These are phyloP conservation scores for Talaromyces albobiverticillius DNA, from an alignment of 2,329 filamentous ascomycete genomes.

Conservation along the genomic window DNA sequence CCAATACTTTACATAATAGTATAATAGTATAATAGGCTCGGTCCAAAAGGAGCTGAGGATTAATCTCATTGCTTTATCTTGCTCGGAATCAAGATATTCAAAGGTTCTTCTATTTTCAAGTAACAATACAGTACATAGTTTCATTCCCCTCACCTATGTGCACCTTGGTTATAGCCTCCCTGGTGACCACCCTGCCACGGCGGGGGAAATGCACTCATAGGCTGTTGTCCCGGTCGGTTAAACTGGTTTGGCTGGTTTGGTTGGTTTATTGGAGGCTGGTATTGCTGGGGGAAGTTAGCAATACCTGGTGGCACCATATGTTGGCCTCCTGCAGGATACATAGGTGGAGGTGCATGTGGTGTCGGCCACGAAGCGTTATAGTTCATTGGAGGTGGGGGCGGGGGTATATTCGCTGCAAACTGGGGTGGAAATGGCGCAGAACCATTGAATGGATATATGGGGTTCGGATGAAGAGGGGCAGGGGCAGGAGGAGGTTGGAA, in stretches of 20 bases:
- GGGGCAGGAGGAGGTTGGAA: conserved; percentile 10
- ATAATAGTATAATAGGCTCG: not conserved
- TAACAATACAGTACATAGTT: not conserved
- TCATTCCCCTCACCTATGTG: not conserved
- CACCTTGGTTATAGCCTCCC: conserved; percentile 10
- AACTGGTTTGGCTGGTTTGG: conserved; percentile 15
- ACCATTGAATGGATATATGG: conserved; percentile 8
- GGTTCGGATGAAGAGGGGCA: conserved; percentile 14
- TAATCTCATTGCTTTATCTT: not conserved
- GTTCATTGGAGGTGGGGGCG: conserved; percentile 31
- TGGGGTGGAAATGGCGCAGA: conserved; percentile 16
- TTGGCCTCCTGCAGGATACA: conserved; percentile 18
- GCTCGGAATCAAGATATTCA: not conserved
- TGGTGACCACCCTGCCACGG: conserved; percentile 12
- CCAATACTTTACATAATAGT: not conserved
- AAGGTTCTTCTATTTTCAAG: not conserved
- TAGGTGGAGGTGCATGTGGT: conserved; percentile 31
- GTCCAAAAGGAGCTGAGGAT: not conserved
- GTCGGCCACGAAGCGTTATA: conserved; percentile 36
- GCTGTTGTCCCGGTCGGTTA: conserved; percentile 24
- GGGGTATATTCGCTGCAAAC: conserved; percentile 15
- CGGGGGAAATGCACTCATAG: conserved; percentile 29
- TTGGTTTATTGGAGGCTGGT: conserved; percentile 1
- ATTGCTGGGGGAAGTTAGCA: conserved; percentile 10
- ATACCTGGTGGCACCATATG: conserved; percentile 18